phyloP scores from a whole-genome alignment of 495 filamentous ascomycete species.

The Neurospora discreta region DNA sequence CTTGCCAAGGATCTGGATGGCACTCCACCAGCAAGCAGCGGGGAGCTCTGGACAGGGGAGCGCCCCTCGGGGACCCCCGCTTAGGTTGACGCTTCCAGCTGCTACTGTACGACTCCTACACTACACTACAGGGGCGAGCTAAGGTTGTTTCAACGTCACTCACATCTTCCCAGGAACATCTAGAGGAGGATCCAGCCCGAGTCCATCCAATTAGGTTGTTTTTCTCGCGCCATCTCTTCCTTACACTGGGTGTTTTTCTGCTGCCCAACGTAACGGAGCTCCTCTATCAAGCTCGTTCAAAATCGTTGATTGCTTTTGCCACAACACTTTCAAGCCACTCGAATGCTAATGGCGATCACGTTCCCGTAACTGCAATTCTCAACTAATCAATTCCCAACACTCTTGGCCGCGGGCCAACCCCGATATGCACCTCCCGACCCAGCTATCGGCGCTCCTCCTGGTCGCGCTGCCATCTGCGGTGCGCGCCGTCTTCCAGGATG shows the following conservation, averaged over 20 bases:
- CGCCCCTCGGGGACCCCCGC: not conserved
- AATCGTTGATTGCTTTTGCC: not conserved
- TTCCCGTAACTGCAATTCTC: not conserved
- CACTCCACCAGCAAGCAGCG: not conserved
- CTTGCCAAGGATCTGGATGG: not conserved
- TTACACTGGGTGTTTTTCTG: not conserved
- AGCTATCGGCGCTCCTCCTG: conserved; percentile 13
- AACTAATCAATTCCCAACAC: not conserved
- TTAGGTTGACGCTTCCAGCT: not conserved
- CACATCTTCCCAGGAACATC: not conserved
- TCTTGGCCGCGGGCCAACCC: not conserved
- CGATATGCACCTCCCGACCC: not conserved
- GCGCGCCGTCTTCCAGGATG: conserved; percentile 72
- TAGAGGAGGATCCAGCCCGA: not conserved
- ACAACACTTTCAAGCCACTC: not conserved
- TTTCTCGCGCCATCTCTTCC: not conserved
- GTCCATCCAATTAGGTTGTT: not conserved
- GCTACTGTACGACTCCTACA: not conserved
- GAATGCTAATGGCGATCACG: not conserved
- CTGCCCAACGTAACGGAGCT: not conserved
- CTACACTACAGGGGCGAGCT: not conserved
- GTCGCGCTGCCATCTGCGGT: conserved; percentile 30
- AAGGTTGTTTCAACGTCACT: not conserved
- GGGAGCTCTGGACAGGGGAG: not conserved
- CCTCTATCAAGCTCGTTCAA: not conserved